These are phyloP conservation scores for Colletotrichum sp. DNA, from an alignment of 2,329 filamentous ascomycete species.

Conservation along the genomic window DNA sequence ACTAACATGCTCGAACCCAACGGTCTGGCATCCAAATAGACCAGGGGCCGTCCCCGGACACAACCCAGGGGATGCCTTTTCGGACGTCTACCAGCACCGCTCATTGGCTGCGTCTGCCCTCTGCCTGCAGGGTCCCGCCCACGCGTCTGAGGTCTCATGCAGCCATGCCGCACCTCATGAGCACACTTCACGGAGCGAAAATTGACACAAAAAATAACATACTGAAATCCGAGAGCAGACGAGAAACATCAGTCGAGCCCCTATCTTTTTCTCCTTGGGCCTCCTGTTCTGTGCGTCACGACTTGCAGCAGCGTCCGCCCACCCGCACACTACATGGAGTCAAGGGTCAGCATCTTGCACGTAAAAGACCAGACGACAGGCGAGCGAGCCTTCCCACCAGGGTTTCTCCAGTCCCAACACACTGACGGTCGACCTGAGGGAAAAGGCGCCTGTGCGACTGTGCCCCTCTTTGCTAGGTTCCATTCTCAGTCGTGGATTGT, in stretches of 20 bases:
- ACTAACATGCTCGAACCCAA: constrained; percentile 5
- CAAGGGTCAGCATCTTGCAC: background rate
- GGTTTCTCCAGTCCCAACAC: background rate
- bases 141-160: constrained; percentile 20
- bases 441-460: background rate
- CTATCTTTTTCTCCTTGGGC: background rate
- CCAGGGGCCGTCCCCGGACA: constrained; percentile 3
- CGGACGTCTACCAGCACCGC: background rate
- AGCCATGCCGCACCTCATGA: background rate
- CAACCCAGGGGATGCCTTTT: background rate
- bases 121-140: constrained; percentile 19
- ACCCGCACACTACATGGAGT: background rate
- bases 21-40: constrained; percentile 13
- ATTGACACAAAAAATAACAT: background rate
- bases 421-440: background rate
- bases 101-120: constrained; percentile 7
- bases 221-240: background rate
- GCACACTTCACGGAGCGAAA: background rate
- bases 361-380: constrained; percentile 1
- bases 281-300: constrained; percentile 16
- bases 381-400: background rate
- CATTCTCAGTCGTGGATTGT: background rate
- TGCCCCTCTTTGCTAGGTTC: background rate
- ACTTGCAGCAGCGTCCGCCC: constrained; percentile 7
- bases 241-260: background rate